Evolutionary conservation across 306 rosid species (phyloP).

Genomic region (Pyrus betulifolia): DNA sequence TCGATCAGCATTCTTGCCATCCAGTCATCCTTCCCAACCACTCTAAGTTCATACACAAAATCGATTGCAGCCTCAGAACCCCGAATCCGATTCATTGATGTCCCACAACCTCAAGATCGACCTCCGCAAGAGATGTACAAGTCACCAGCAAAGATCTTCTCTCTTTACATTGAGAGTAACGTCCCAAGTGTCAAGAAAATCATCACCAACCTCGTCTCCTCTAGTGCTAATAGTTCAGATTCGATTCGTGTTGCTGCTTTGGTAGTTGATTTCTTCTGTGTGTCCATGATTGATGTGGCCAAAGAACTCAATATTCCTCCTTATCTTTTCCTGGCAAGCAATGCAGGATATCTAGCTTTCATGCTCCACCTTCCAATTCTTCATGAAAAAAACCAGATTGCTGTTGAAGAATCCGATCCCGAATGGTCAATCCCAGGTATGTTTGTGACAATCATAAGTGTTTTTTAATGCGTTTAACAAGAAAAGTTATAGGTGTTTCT

Average conservation of each 20-base stretch:
- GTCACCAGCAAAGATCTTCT: slow-evolving; percentile 14
- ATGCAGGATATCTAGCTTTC: slow-evolving; percentile 31
- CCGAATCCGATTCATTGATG: slow-evolving; percentile 31
- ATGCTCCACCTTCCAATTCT: slow-evolving; percentile 24
- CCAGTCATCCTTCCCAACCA: slow-evolving; percentile 12
- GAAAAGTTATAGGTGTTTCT: too few species aligned
- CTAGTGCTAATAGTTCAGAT: background rate
- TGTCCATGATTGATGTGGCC: slow-evolving; percentile 42
- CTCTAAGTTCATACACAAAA: slow-evolving; percentile 28
- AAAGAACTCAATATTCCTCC: slow-evolving; percentile 38
- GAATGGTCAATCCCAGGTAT: slow-evolving; percentile 29
- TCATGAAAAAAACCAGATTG: slow-evolving; percentile 11
- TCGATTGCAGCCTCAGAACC: slow-evolving; percentile 31
- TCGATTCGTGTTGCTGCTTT: slow-evolving; percentile 24
- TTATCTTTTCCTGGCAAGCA: slow-evolving; percentile 36
- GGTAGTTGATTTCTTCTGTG: slow-evolving; percentile 45
- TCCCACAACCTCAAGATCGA: slow-evolving; percentile 33
- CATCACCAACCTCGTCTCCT: slow-evolving; percentile 11
- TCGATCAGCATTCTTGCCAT: slow-evolving; percentile 35
- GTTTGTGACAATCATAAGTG: background rate
- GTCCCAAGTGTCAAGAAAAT: slow-evolving; percentile 16
- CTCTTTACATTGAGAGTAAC: slow-evolving; percentile 15
- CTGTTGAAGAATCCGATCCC: slow-evolving; percentile 28
- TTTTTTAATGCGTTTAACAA: too few species aligned
- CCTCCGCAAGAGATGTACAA: slow-evolving; percentile 20